phyloP scores from a whole-genome alignment of 2,329 filamentous ascomycete genomes.

The Pseudogymnoascus sp. region DNA sequence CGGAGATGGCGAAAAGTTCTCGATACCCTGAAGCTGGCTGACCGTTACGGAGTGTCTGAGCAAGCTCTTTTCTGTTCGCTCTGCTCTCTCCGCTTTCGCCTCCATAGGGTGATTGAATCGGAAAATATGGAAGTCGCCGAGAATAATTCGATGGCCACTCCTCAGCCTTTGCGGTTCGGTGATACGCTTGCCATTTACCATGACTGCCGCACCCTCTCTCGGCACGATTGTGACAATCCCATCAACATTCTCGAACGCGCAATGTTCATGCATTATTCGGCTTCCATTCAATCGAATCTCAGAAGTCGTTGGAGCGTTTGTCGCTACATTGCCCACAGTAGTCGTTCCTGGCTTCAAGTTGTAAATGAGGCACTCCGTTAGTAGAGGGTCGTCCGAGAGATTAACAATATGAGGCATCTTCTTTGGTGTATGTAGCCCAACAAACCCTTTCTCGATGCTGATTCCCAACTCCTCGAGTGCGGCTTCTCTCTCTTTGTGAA shows the following conservation, averaged over 20 bases:
- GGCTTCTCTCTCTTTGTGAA: conserved; percentile 93
- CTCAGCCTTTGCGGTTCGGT: conserved; percentile 77
- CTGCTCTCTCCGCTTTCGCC: conserved; percentile 78
- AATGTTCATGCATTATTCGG: conserved; percentile 87
- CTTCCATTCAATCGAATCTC: conserved; percentile 93
- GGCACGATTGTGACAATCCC: conserved; percentile 89
- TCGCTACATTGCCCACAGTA: conserved; percentile 88
- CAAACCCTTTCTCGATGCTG: conserved; percentile 96
- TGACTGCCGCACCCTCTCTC: conserved; percentile 85
- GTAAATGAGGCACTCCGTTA: conserved; percentile 95
- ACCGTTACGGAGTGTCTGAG: conserved; percentile 73
- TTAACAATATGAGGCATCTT: conserved; percentile 99
- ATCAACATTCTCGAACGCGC: conserved; percentile 86
- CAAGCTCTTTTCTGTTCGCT: conserved; percentile 60
- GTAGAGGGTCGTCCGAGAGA: conserved; percentile 83
- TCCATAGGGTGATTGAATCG: conserved; percentile 97
- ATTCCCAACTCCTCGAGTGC: conserved; percentile 95
- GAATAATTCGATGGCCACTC: conserved; percentile 88
- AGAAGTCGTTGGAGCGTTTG: conserved; percentile 63
- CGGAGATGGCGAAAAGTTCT: conserved; percentile 50
- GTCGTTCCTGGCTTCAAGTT: conserved; percentile 95
- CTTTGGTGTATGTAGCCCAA: conserved; percentile 91
- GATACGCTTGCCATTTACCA: conserved; percentile 93
- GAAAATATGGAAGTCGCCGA: conserved; percentile 98
- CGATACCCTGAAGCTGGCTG: conserved; percentile 41